A percentile compares a stretch with the other conserved stretches of the same genome.
These are phyloP conservation scores for Lipomyces kockii DNA, from an alignment of 805 yeast genomes.

Conservation along the genomic window DNA sequence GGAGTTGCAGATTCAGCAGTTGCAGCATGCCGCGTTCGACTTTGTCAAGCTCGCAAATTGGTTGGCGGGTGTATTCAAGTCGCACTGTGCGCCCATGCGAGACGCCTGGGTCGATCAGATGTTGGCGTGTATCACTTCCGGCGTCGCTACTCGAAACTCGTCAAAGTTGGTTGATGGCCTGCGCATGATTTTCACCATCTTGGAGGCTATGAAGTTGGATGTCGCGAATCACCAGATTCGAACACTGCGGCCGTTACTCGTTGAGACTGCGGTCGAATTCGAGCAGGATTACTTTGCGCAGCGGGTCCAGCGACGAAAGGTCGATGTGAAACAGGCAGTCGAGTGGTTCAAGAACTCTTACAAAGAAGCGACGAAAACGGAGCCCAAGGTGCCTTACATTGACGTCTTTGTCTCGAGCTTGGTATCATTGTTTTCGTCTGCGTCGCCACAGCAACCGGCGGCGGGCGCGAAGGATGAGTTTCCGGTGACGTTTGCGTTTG, in stretches of 20 bases:
- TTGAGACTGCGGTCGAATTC: conserved; percentile 85
- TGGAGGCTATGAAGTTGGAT: conserved; percentile 93
- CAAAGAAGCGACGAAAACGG: conserved; percentile 10
- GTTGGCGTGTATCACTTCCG: conserved; percentile 56
- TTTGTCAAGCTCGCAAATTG: conserved; percentile 72
- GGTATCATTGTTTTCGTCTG: conserved; percentile 38
- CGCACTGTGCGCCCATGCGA: conserved; percentile 95
- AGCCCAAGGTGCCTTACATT: conserved; percentile 10
- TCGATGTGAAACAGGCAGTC: conserved; percentile 62
- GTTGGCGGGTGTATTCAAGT: conserved; percentile 77
- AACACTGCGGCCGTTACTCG: conserved; percentile 77
- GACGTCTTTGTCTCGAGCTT: conserved; percentile 30
- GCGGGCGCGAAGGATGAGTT: conserved; percentile 70
- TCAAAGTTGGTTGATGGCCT: conserved; percentile 70
- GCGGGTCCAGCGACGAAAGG: conserved; percentile 50
- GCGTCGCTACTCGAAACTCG: conserved; percentile 20
- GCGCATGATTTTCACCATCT: conserved; percentile 73
- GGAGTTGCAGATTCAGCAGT: conserved; percentile 74
- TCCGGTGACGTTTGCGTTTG: conserved; percentile 83
- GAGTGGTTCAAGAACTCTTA: conserved; percentile 63
- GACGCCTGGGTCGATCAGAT: conserved; percentile 87
- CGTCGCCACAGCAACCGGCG: conserved; percentile 44
- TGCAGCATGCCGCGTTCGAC: conserved; percentile 66
- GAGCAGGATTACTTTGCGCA: conserved; percentile 80
- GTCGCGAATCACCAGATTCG: conserved; percentile 94